A percentile compares a stretch with the other conserved stretches of the same genome.
Conservation (phyloP, 2,329 filamentous ascomycete genomes). For the Diaporthe citriasiana region DNA sequence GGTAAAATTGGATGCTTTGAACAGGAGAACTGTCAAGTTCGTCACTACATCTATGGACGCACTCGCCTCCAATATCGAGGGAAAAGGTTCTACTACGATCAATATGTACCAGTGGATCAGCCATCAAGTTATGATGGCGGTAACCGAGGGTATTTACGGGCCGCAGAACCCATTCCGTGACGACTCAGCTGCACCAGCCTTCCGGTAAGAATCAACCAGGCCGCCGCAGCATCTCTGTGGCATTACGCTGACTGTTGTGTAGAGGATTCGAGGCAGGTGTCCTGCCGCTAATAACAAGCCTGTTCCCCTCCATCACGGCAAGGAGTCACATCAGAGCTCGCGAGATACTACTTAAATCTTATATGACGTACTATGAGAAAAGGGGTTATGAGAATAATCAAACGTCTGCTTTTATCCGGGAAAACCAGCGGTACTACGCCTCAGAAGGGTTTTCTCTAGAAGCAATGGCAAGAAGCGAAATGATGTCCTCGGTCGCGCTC, state of each 20-base stretch:
- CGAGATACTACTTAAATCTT: not conserved
- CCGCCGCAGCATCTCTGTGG: accelerated
- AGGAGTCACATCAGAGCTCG: not conserved
- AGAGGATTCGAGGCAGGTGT: not conserved
- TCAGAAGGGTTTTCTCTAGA: not conserved
- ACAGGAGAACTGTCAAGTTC: not conserved
- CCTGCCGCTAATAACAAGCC: not conserved
- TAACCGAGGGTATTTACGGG: not conserved
- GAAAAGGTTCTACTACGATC: not conserved
- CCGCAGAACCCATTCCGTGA: not conserved
- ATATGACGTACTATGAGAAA: not conserved
- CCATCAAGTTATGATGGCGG: not conserved
- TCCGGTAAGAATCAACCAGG: not conserved
- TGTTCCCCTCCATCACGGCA: not conserved
- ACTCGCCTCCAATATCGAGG: not conserved
- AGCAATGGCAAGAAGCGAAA: not conserved
- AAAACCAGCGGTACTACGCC: not conserved
- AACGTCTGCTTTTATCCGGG: not conserved
- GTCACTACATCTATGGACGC: not conserved
- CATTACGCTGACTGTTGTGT: not conserved
- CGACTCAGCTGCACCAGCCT: not conserved
- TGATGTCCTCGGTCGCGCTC: not conserved
- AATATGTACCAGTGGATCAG: not conserved
- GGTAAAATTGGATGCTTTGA: not conserved
- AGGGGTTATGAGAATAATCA: not conserved